Base-by-base conservation (phyloP, 169 alveolate species). In the Eimeria tenella region DNA sequence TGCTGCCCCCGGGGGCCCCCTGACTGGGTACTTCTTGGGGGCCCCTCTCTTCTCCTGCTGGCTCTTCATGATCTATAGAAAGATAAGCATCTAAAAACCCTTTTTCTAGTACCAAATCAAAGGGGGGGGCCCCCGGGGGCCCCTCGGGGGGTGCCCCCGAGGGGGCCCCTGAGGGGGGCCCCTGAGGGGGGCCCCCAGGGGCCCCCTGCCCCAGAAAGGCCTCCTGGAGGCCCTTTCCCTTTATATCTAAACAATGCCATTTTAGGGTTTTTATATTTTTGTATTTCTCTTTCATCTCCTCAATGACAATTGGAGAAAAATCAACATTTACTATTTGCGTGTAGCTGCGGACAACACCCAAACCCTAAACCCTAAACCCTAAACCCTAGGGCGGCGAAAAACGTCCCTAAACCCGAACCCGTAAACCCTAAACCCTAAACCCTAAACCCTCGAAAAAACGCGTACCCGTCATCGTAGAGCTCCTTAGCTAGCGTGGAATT, bases 81-180 rank as follows among this genome's bases (percentile, higher is more conserved):
- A 73, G 15, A 56, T 25, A 73, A 4, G 94, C 94, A 49, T 88
- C 94, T 50, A 88, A 62, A 17, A 73, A 70, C 17, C 94, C 94
- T 62, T 88, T 88, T 73, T 88, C 94, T 1, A 88, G 11, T 9
- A 88, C 94, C 19, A 73, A 31, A 25, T 88, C 86, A 79, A 88
- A 88, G 52, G 87, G 90, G 52, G 86, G 86, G 65, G 42, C 63
- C 50, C 86, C 86, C 9, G 31, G 4, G 50, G 86, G 86, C 7
- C 58, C 83, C 70, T 60, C 70, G 7, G 70, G n/a, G 42, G 42
- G 42, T 0, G 42, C 42, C 74, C 74, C 74, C 10, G 52, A 21
- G 6, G 70, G 70, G 42, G 42, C 42, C 42, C 42, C 42, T 13
- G 17, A 13, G 21, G 74, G 74, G 74, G 74, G 74, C 56, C 23